Evolutionary conservation across 257 asterid genomes (phyloP).

Genomic region (Rauvolfia tetraphylla): DNA sequence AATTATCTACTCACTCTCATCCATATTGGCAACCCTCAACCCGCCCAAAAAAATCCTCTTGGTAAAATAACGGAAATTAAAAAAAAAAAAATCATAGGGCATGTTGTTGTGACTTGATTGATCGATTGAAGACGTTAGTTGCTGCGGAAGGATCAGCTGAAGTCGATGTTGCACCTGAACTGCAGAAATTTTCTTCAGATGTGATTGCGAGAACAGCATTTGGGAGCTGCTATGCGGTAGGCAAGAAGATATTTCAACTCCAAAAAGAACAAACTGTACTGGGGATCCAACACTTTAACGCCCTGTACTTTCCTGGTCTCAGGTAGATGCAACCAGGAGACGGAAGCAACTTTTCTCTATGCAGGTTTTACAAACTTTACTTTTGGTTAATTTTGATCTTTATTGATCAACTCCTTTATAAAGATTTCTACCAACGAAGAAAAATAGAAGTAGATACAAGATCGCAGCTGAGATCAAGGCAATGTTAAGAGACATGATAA

Average conservation of each 20-base stretch:
- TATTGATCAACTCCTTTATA: neutral
- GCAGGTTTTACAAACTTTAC: no score
- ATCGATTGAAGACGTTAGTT: constrained; percentile 42
- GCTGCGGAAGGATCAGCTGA: constrained; percentile 27
- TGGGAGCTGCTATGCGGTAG: constrained; percentile 59
- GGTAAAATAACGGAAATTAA: no score
- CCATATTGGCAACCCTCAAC: no score
- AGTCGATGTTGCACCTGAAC: constrained; percentile 54
- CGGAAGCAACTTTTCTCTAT: no score
- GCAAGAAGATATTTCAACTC: constrained; percentile 52
- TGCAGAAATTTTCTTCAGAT: constrained; percentile 45
- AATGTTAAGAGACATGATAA: neutral
- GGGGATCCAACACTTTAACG: constrained; percentile 18
- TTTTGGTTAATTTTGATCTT: no score
- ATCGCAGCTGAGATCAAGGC: constrained; percentile 21
- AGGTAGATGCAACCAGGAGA: constrained; percentile 4
- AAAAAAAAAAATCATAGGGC: no score
- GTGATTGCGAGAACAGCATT: constrained; percentile 63
- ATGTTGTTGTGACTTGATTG: constrained; percentile 50
- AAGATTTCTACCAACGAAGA: constrained; percentile 32
- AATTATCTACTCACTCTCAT: no score
- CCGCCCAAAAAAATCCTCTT: no score
- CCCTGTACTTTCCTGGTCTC: constrained; percentile 25
- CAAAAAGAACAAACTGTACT: constrained; percentile 38
- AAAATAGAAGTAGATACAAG: constrained; percentile 26